Percentiles rank a stretch among this genome's conserved stretches.
Conservation (phyloP, 768 basidiomycete species). For the Naganishia vaughanmartiniae region DNA sequence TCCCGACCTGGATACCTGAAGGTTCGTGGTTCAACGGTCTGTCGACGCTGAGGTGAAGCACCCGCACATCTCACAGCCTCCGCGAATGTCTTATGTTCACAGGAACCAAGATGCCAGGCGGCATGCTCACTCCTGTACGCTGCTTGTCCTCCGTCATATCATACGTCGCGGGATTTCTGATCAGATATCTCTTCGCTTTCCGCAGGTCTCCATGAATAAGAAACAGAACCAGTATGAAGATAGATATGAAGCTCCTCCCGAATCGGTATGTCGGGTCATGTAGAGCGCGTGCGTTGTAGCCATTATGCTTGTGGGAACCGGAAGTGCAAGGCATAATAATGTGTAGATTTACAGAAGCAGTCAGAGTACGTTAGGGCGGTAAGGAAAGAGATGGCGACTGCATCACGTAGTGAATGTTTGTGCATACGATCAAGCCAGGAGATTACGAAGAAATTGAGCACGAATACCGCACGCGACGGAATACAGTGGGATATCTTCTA, state of each 20-base stretch:
- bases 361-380: too few relatives aligned
- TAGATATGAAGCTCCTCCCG: constrained; percentile 1
- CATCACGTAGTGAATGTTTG: too few relatives aligned
- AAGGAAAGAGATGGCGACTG: too few relatives aligned
- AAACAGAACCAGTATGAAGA: background rate
- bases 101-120: constrained; percentile 34
- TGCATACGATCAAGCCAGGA: too few relatives aligned
- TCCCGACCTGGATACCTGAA: constrained; percentile 32
- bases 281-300: too few relatives aligned
- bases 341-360: too few relatives aligned
- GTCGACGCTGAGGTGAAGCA: background rate
- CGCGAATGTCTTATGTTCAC: background rate
- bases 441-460: too few relatives aligned
- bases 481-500: too few relatives aligned
- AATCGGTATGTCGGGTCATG: constrained; percentile 5
- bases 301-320: too few relatives aligned
- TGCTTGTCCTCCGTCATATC: too few relatives aligned
- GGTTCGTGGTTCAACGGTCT: constrained; percentile 8
- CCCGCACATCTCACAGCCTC: background rate
- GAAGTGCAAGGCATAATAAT: too few relatives aligned
- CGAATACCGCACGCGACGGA: too few relatives aligned
- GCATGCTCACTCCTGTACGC: constrained; percentile 31
- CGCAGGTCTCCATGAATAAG: constrained; percentile 4
- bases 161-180: background rate
- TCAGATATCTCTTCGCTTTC: background rate